phyloP scores from a whole-genome alignment of 495 filamentous ascomycete species.

The Neurospora hispaniola region DNA sequence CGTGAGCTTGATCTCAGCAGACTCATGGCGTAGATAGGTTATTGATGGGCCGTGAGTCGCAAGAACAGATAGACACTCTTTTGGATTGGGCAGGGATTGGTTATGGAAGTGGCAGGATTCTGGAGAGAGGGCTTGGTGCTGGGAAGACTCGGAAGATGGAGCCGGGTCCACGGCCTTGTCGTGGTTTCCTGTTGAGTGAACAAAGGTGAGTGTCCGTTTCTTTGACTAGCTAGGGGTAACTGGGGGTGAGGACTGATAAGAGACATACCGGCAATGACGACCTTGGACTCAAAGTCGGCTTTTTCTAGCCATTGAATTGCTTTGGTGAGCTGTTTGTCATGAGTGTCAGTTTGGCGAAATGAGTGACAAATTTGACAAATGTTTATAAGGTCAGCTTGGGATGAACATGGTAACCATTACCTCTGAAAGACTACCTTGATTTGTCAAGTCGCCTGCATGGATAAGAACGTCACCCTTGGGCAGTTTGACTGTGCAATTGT shows the following conservation, averaged over 20 bases:
- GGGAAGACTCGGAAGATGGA: conserved; percentile 41
- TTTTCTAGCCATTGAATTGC: conserved; percentile 66
- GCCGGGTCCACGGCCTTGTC: conserved; percentile 59
- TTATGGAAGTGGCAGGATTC: conserved; percentile 37
- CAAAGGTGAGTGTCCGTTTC: not conserved
- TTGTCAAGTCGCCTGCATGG: conserved; percentile 82
- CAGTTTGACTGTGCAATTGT: conserved; percentile 55
- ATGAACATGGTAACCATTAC: conserved; percentile 4
- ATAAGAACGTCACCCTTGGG: conserved; percentile 83
- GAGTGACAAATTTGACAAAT: not conserved
- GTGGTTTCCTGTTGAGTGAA: conserved; percentile 53
- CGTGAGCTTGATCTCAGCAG: conserved; percentile 45
- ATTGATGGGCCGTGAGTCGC: conserved; percentile 41
- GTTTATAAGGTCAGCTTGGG: not conserved
- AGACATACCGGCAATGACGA: conserved; percentile 68
- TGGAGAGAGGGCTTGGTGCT: not conserved
- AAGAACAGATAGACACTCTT: conserved; percentile 47
- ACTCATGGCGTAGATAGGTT: conserved; percentile 54
- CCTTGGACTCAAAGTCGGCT: conserved; percentile 69
- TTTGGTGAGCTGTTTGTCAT: conserved; percentile 22
- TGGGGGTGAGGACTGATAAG: conserved; percentile 7
- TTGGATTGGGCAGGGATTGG: conserved; percentile 43
- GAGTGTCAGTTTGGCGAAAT: not conserved
- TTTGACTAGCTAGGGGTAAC: not conserved
- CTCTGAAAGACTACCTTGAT: conserved; percentile 55